phyloP scores from a whole-genome alignment of 176 grass and related monocot genomes.

The Bolboschoenus planiculmis region DNA sequence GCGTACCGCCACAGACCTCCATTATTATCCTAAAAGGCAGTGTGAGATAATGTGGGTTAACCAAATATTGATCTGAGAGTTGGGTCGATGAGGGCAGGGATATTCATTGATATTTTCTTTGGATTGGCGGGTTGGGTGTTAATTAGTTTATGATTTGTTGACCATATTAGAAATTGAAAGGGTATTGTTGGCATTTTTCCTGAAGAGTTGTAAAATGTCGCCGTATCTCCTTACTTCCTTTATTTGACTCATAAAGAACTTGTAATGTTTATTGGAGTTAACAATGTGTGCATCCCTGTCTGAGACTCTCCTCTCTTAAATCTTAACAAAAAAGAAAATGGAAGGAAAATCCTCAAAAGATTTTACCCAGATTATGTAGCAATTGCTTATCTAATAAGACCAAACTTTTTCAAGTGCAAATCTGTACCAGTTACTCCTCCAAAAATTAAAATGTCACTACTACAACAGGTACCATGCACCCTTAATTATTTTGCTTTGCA shows the following conservation, averaged over 20 bases:
- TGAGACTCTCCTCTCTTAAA: not conserved
- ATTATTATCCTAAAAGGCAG: not conserved
- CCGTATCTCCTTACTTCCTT: not conserved
- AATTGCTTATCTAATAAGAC: not conserved
- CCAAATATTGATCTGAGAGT: constrained; percentile 1
- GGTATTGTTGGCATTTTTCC: constrained; percentile 16
- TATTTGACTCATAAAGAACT: constrained; percentile 13
- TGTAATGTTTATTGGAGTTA: constrained; percentile 1
- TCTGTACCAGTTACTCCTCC: not conserved
- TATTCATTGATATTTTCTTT: not conserved
- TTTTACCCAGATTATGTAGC: not conserved
- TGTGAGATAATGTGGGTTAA: not conserved
- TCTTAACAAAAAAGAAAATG: not conserved
- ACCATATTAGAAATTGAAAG: constrained; percentile 1
- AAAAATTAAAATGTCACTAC: not conserved
- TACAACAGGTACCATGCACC: not conserved
- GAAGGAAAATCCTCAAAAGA: not conserved
- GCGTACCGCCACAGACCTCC: constrained; percentile 48
- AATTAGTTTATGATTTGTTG: constrained; percentile 15
- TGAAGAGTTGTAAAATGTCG: constrained; percentile 15
- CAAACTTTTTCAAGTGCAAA: not conserved
- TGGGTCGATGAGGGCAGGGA: not conserved
- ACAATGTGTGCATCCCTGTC: not conserved
- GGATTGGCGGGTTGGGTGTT: not conserved
- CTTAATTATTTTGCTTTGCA: not conserved